Evolutionary conservation across 2,329 filamentous ascomycete species (phyloP), one percentile per base, ranked within the genome.

Genomic region (Malbranchea zuffiana): DNA sequence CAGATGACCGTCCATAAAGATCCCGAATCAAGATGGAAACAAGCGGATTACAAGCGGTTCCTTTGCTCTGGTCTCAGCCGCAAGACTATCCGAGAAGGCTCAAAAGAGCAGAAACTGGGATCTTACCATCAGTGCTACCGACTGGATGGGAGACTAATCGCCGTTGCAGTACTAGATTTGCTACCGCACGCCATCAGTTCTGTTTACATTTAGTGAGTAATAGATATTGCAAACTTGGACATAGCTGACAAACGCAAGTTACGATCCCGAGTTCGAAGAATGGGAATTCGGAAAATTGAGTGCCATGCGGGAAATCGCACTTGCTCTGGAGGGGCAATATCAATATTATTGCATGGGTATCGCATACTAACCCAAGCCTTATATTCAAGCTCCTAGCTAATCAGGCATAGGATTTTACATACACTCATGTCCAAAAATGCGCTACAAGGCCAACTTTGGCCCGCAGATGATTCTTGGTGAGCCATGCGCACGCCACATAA

Each of bases 311-410:
- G 75, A 80, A 50, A 69, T 74, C 17, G 63, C 66, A 1, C 59
- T 79, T 17, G 63, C 73, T 0, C 44, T 68, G 1, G 72, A 78
- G 47, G 65, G 59, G 3, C 60, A 57, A 0, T 77, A 78, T 45
- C 50, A 67, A 37, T 76, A 71, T 53, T 79, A 79, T 52, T 78
- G 78, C 56, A 78, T 80, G 75, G 75, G 65, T 68, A 46, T 10
- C 54, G 43, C 21, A 17, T 39, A 12, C 27, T 13, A 32, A 13
- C 18, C 5, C 13, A 5, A 2, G 11, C 11, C 29, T 10, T 25
- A 28, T 33, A 19, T 25, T 12, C 7, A 32, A 12, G 34, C 23
- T 28, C 17, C 3, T 32, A 23, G n/a, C 23, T 21, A 43, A 21
- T 11, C n/a, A 26, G 24, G 20, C 17, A 8, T 35, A 68, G 65